phyloP scores from a whole-genome alignment of 1,284 basidiomycete genomes.

The Pterula multifida region DNA sequence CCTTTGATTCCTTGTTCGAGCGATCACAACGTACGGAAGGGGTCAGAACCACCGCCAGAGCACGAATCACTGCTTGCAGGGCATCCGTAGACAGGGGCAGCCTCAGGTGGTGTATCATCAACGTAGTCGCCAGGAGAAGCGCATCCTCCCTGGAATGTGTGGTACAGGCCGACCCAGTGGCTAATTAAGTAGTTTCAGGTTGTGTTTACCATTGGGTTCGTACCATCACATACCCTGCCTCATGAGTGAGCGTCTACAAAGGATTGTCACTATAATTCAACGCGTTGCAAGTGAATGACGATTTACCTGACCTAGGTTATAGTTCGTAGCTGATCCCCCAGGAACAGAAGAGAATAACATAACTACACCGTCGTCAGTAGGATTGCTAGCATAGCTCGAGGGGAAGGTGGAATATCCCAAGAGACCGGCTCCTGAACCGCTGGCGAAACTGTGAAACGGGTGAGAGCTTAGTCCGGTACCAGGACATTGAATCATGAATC shows the following conservation, averaged over 20 bases:
- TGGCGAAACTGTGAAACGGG: slow-evolving; percentile 10
- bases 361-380: slow-evolving; percentile 24
- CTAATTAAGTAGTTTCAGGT: slow-evolving; percentile 11
- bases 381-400: slow-evolving; percentile 15
- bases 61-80: slow-evolving; percentile 23
- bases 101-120: slow-evolving; percentile 26
- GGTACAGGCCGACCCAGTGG: slow-evolving; percentile 32
- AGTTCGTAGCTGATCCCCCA: slow-evolving; percentile 20
- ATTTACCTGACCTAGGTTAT: slow-evolving; percentile 21
- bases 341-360: slow-evolving; percentile 25
- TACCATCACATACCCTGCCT: slow-evolving; percentile 16
- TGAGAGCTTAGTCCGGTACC: background rate
- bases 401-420: slow-evolving; percentile 27
- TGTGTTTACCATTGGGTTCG: too few relatives aligned
- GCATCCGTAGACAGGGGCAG: slow-evolving; percentile 18
- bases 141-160: slow-evolving; percentile 36
- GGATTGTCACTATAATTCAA: too few relatives aligned
- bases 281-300: too few relatives aligned
- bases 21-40: slow-evolving; percentile 19
- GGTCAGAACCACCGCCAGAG: slow-evolving; percentile 16
- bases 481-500: background rate
- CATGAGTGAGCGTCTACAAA: slow-evolving; percentile 26
- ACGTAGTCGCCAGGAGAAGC: slow-evolving; percentile 26
- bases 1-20: slow-evolving; percentile 6
- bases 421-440: slow-evolving; percentile 14